A percentile compares a stretch with the other conserved stretches of the same genome.
Evolutionary conservation across 257 asterid genomes (phyloP).

Genomic region (Solanum arcanum): DNA sequence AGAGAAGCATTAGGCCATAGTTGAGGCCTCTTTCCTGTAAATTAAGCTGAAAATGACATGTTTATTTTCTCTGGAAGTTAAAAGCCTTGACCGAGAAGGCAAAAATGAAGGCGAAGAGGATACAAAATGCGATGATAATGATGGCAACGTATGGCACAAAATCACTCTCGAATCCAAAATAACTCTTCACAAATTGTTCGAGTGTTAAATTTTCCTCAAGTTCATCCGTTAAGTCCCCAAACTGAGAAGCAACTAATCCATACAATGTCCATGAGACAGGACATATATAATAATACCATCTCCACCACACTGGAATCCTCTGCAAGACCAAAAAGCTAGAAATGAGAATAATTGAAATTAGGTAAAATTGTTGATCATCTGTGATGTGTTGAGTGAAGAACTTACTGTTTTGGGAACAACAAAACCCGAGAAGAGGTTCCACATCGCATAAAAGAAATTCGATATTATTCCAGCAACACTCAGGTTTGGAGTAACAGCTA

Average conservation of each 20-base stretch:
- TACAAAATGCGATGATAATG: not conserved
- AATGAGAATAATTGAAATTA: not conserved
- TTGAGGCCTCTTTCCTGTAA: not conserved
- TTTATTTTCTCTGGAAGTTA: not conserved
- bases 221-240: not conserved
- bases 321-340: not conserved
- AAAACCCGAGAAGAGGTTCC: conserved; percentile 3
- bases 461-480: conserved; percentile 15
- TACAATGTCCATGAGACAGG: not conserved
- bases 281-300: not conserved
- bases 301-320: not conserved
- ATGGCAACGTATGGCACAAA: not conserved
- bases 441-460: not conserved
- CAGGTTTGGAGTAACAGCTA: conserved; percentile 28
- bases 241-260: not conserved
- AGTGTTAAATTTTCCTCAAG: not conserved
- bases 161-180: not conserved
- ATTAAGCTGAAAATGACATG: not conserved
- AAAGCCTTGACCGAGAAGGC: not conserved
- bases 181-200: not conserved
- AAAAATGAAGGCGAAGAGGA: not conserved
- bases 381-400: not conserved
- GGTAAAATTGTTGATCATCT: not conserved
- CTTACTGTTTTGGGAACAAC: conserved; percentile 1
- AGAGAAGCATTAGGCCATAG: not conserved